Evolutionary conservation across 352 stramenopile species (phyloP).

Genomic region (Globisporangium viniferum): DNA sequence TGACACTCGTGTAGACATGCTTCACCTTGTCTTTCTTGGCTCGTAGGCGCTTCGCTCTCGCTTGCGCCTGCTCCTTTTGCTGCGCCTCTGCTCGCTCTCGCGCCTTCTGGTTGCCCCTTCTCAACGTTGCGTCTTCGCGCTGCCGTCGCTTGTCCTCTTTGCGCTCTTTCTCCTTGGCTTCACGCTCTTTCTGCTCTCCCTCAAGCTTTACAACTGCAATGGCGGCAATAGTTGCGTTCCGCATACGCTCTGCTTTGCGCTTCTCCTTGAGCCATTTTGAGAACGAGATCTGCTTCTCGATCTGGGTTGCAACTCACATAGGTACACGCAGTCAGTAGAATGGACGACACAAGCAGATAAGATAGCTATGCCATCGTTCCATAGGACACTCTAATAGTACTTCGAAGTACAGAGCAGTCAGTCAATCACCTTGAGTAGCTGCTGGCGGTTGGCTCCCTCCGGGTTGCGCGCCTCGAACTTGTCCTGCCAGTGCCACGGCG

Average conservation of each 20-base stretch:
- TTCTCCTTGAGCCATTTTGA: constrained; percentile 44
- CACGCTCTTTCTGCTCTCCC: constrained; percentile 3
- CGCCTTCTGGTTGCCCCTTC: constrained; percentile 1
- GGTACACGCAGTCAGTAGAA: not conserved
- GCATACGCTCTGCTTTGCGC: constrained; percentile 3
- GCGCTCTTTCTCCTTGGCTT: constrained; percentile 18
- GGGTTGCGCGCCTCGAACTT: constrained; percentile 33
- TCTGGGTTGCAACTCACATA: constrained; percentile 18
- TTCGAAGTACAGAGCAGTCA: too few species aligned
- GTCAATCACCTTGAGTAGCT: constrained; percentile 45
- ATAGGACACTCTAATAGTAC: not conserved
- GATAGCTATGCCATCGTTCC: too few species aligned
- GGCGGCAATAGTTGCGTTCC: not conserved
- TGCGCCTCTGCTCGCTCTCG: constrained; percentile 2
- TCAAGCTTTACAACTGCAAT: constrained; percentile 17
- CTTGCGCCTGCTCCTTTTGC: constrained; percentile 1
- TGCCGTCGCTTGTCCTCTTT: constrained; percentile 19
- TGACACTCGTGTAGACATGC: constrained; percentile 5
- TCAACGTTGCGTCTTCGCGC: constrained; percentile 4
- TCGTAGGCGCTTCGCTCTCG: not conserved
- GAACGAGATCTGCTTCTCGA: constrained; percentile 45
- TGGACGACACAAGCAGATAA: not conserved
- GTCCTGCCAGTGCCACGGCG: constrained; percentile 69
- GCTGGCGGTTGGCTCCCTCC: constrained; percentile 36
- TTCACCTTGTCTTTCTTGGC: constrained; percentile 12